phyloP scores from a whole-genome alignment of 2,329 filamentous ascomycete genomes.

The Colletotrichum sp. region DNA sequence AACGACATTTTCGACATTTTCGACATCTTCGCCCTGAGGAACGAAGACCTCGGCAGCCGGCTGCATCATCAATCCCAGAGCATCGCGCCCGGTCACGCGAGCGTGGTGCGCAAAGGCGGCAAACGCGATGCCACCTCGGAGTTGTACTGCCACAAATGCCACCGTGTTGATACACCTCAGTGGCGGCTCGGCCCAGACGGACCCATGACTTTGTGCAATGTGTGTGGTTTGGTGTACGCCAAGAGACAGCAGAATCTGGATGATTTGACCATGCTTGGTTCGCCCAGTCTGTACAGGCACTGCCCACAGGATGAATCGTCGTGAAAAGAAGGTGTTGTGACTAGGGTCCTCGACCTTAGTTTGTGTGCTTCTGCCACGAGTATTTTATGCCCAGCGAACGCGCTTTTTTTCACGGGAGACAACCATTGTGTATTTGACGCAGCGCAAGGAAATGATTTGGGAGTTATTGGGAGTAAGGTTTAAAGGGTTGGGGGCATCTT shows the following conservation, averaged over 20 bases:
- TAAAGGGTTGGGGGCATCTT: neutral
- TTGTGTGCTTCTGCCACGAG: neutral
- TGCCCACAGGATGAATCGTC: neutral
- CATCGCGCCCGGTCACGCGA: neutral
- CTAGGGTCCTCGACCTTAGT: accelerated
- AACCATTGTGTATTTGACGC: neutral
- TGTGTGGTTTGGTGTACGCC: neutral
- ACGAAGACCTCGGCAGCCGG: neutral
- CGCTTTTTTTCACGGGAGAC: neutral
- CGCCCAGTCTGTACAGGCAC: neutral
- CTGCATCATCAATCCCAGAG: neutral
- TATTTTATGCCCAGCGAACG: too few relatives aligned
- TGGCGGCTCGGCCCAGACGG: neutral
- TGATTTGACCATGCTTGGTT: neutral
- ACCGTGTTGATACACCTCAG: neutral
- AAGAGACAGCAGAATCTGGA: neutral
- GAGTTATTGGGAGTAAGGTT: neutral
- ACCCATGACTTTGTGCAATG: neutral
- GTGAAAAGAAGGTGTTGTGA: neutral
- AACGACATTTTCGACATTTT: neutral
- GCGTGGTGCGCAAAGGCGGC: neutral
- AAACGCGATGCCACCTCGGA: accelerated
- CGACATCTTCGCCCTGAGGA: neutral
- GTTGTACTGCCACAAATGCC: neutral
- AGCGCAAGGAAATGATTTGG: neutral